These are phyloP conservation scores for Pistacia integerrima DNA, from an alignment of 345 rosid species.

Conservation along the genomic window DNA sequence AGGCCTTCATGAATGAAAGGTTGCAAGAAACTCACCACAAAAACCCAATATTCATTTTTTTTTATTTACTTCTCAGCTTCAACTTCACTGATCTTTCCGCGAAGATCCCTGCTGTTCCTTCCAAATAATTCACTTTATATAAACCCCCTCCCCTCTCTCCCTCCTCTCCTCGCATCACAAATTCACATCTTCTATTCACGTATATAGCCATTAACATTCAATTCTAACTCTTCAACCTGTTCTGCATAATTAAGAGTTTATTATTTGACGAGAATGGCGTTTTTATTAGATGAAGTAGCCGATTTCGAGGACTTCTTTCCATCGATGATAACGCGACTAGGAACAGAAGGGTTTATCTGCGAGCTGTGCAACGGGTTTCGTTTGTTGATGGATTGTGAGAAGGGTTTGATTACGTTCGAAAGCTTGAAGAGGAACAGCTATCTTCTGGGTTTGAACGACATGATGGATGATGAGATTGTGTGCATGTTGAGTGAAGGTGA, in stretches of 20 bases:
- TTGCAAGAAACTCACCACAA: slow-evolving; percentile 29
- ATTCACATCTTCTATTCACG: neutral
- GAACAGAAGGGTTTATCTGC: slow-evolving; percentile 52
- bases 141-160: neutral
- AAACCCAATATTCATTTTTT: neutral
- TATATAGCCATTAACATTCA: neutral
- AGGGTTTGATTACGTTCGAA: slow-evolving; percentile 64
- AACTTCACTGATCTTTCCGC: slow-evolving; percentile 28
- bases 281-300: slow-evolving; percentile 20
- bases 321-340: slow-evolving; percentile 54
- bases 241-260: too few relatives aligned
- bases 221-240: neutral
- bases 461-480: slow-evolving; percentile 58
- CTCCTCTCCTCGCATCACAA: neutral
- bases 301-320: slow-evolving; percentile 66
- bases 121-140: neutral
- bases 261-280: slow-evolving; percentile 14
- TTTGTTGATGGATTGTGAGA: slow-evolving; percentile 60
- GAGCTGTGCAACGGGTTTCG: slow-evolving; percentile 64
- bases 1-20: slow-evolving; percentile 26
- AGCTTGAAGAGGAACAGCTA: slow-evolving; percentile 65
- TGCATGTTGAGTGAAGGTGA: slow-evolving; percentile 71
- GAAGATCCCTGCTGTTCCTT: slow-evolving; percentile 21
- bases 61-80: slow-evolving; percentile 16
- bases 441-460: slow-evolving; percentile 51